Evolutionary conservation across 768 basidiomycete genomes (phyloP).

Genomic region (Porpolomopsis calyptriformis): DNA sequence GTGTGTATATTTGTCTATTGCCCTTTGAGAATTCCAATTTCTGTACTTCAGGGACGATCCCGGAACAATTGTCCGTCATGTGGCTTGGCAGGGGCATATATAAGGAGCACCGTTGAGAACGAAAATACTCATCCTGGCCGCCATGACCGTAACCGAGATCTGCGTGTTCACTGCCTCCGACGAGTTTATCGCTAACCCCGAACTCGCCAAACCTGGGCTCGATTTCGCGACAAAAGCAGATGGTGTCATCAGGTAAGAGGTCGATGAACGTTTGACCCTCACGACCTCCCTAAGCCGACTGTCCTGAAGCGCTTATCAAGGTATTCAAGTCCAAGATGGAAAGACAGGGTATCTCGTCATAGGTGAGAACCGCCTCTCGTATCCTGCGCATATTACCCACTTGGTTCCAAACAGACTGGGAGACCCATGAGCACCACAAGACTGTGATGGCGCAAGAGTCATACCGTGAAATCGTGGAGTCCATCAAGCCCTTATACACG

Average conservation of each 20-base stretch:
- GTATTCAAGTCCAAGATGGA: background rate
- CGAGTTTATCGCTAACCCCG: background rate
- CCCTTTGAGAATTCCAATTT: no score
- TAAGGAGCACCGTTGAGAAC: no score
- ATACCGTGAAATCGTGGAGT: background rate
- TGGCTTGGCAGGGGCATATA: no score
- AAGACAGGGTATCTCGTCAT: background rate
- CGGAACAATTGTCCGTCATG: no score
- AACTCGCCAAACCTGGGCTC: background rate
- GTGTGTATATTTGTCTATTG: no score
- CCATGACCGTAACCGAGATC: background rate
- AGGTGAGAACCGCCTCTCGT: background rate
- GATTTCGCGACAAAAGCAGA: background rate
- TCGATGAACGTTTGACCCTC: no score
- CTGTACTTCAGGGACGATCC: no score
- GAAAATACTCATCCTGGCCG: background rate
- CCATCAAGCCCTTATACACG: background rate
- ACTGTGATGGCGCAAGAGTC: background rate
- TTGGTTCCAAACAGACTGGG: background rate
- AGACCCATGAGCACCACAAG: background rate
- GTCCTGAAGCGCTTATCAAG: background rate
- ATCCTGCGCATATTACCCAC: background rate
- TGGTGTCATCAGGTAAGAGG: background rate
- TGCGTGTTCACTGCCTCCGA: background rate
- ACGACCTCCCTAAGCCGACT: no score